phyloP scores from a whole-genome alignment of 805 yeast species.

The Candida krabiensis region DNA sequence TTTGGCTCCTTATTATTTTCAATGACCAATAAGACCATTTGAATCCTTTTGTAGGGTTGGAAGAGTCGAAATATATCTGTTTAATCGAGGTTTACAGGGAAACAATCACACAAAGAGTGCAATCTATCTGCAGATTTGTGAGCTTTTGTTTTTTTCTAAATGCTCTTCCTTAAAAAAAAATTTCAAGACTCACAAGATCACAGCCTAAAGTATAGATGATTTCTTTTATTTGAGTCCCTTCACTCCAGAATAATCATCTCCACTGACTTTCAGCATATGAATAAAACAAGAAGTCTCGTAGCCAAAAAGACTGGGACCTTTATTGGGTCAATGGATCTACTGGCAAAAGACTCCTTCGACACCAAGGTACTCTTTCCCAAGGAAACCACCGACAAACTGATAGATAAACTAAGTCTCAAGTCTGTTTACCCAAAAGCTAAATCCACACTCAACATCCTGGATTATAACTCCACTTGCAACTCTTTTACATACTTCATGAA shows the following conservation, averaged over 20 bases:
- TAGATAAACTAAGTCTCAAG: conserved; percentile 47
- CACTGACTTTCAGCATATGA: conserved; percentile 5
- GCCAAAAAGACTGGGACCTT: conserved; percentile 8
- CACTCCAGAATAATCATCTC: too few species aligned
- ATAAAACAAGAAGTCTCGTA: conserved; percentile 6
- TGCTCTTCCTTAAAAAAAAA: too few species aligned
- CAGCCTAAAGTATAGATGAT: too few species aligned
- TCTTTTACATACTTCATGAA: conserved; percentile 64
- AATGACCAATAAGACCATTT: too few species aligned
- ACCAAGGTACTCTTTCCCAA: conserved; percentile 13
- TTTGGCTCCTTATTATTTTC: background rate
- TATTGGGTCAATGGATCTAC: conserved; percentile 7
- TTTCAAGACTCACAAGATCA: too few species aligned
- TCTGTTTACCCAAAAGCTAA: conserved; percentile 36
- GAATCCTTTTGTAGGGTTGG: too few species aligned
- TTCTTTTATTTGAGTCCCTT: too few species aligned
- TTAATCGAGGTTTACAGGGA: too few species aligned
- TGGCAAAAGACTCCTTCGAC: conserved; percentile 8
- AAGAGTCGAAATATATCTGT: too few species aligned
- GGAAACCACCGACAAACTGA: conserved; percentile 30
- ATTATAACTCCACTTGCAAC: conserved; percentile 60
- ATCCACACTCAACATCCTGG: conserved; percentile 49
- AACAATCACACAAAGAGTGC: too few species aligned
- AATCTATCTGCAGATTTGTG: too few species aligned
- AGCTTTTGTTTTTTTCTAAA: too few species aligned